Percentiles rank a stretch among this genome's conserved stretches.
These are phyloP conservation scores for Chrysanthemum lavandulifolium DNA, from an alignment of 129 eudicot genomes.

Conservation along the genomic window DNA sequence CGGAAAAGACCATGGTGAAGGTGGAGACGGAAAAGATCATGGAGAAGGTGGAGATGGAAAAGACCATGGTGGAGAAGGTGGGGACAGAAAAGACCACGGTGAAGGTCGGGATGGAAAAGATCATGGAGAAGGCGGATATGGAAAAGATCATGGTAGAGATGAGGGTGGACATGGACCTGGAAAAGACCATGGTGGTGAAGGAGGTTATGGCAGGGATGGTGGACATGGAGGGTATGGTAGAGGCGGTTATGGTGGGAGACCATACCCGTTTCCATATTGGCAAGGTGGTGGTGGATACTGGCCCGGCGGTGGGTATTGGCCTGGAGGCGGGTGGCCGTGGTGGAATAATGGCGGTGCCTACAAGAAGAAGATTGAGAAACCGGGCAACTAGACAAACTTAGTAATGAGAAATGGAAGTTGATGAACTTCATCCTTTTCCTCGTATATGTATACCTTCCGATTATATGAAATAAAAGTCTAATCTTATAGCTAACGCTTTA, in stretches of 20 bases:
- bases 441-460: background rate
- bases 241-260: background rate
- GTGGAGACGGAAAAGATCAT: background rate
- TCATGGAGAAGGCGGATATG: no score
- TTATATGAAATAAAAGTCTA: no score
- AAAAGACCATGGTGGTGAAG: background rate
- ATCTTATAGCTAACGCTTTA: no score
- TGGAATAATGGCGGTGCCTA: no score
- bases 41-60: no score
- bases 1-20: background rate
- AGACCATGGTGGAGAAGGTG: background rate
- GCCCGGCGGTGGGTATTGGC: background rate
- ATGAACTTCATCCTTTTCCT: background rate
- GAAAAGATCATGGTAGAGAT: no score
- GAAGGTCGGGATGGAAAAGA: no score
- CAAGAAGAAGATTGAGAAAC: background rate
- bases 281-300: background rate
- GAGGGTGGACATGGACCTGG: background rate
- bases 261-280: background rate
- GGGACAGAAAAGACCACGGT: background rate
- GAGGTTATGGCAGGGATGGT: background rate
- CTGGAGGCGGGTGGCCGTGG: background rate
- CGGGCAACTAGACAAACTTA: background rate
- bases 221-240: background rate
- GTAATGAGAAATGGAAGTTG: background rate